phyloP scores from a whole-genome alignment of 169 alveolate species.

The Perkinsus marinus region DNA sequence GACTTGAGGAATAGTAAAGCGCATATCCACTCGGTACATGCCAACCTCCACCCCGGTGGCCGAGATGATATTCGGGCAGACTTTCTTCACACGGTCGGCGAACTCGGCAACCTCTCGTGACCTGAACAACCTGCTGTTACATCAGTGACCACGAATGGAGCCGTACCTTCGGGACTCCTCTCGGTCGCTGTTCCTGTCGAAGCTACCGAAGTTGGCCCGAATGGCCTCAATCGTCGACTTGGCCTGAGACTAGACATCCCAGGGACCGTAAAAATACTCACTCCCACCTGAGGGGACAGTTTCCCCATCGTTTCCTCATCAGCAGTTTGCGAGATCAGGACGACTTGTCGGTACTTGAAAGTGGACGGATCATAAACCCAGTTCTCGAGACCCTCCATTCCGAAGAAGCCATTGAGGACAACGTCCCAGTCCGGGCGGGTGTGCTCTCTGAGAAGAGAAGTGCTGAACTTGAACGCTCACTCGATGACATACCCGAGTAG shows the following conservation, averaged over 20 bases:
- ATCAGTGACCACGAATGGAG: not conserved
- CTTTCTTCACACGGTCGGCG: not conserved
- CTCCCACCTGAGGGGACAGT: not conserved
- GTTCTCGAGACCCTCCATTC: not conserved
- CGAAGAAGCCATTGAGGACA: not conserved
- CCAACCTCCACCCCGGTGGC: not conserved
- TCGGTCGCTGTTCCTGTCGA: not conserved
- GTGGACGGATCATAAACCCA: not conserved
- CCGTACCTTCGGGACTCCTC: not conserved
- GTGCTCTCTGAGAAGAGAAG: not conserved
- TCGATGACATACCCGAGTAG: not conserved
- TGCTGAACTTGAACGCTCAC: no score
- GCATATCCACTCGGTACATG: not conserved
- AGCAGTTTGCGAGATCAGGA: not conserved
- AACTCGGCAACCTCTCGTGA: not conserved
- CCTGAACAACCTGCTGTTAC: not conserved
- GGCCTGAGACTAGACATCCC: no score
- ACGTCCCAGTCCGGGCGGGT: not conserved
- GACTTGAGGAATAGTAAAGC: not conserved
- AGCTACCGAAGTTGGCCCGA: not conserved
- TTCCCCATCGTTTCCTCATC: not conserved
- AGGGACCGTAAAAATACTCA: no score
- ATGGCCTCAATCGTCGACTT: not conserved
- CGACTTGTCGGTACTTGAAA: not conserved
- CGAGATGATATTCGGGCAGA: not conserved